Conservation (phyloP, 371 early-diverging fungal species). For the Choanephora cucurbitarum region DNA sequence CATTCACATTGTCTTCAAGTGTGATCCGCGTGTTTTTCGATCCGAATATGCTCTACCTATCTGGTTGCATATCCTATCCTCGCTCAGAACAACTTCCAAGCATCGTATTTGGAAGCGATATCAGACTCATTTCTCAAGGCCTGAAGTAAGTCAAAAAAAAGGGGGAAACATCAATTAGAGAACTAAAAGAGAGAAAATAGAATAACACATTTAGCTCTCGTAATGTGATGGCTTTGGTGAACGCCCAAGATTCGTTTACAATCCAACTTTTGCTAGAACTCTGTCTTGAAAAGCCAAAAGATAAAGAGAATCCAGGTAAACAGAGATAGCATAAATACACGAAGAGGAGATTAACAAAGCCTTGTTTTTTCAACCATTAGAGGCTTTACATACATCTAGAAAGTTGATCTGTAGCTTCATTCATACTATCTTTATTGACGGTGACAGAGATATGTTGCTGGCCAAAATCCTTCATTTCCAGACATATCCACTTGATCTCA, state of each 20-base stretch:
- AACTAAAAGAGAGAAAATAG: conserved; percentile 4
- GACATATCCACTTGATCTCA: conserved; percentile 56
- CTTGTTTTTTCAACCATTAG: conserved; percentile 9
- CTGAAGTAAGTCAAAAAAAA: conserved; percentile 26
- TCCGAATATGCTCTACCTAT: conserved; percentile 47
- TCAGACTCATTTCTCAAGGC: conserved; percentile 24
- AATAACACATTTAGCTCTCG: conserved; percentile 39
- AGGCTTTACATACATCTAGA: conserved; percentile 39
- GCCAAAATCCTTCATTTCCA: conserved; percentile 65
- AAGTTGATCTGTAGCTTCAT: conserved; percentile 54
- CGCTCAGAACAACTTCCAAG: conserved; percentile 42
- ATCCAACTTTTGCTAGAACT: conserved; percentile 55
- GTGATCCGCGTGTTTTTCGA: conserved; percentile 53
- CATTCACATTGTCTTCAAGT: conserved; percentile 53
- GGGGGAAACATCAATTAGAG: neutral
- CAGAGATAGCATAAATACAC: too few relatives aligned
- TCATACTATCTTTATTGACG: conserved; percentile 59
- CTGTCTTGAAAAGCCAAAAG: conserved; percentile 30
- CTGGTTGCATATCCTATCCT: conserved; percentile 53
- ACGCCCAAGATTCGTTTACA: conserved; percentile 56
- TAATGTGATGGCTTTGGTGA: conserved; percentile 52
- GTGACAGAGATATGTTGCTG: conserved; percentile 52
- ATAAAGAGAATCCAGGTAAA: conserved; percentile 30
- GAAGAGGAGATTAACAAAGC: too few relatives aligned
- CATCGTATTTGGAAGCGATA: conserved; percentile 51